Evolutionary conservation across 257 asterid genomes (phyloP), one percentile per base, ranked within the genome.

Genomic region (Rhazya stricta): DNA sequence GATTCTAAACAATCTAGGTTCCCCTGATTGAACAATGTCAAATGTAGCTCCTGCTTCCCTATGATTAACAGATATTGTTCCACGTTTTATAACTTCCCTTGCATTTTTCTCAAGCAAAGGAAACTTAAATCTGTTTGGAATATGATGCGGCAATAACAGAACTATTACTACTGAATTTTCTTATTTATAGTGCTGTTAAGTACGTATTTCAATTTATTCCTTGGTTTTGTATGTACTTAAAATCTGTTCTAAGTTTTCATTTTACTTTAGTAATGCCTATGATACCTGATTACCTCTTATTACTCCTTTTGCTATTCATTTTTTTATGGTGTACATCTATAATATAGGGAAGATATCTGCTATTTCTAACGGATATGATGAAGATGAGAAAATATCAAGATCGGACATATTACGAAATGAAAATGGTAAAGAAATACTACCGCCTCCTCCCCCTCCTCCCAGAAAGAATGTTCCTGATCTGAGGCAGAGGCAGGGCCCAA

Each of bases 381-480:
- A 85, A 76, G 88, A 84, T 70, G 89, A 80, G 75, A 89, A 91
- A 79, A 37, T 83, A 68, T 67, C 79, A 29, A 92, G 84, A 77
- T 54, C 86, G 37, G 91, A 84, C 74, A 75, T 76, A 56, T 46
- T 79, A 77, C 89, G 87, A 86, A 81, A 77, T 82, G 91, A 80
- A 79, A 85, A 76, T 83, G 86, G 56, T 54, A 85, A 78, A 80
- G 92, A 86, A 80, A 72, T 50, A 77, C 81, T 88, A 67, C 97
- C 92, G 13, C 97, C 97, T 34, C 96, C 96, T 67, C 96, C 96
- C 36, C 96, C 96, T 42, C 97, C 83, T 78, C 92, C 91, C 77
- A 86, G 71, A 74, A 89, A 75, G 83, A 82, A 73, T 66, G 79
- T 67, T 65, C 84, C 85, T 25, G 94, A 90, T 72, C 79, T 80